Base-by-base conservation (phyloP, 1,139 yeast species). In the Meyerozyma elateridarum region DNA sequence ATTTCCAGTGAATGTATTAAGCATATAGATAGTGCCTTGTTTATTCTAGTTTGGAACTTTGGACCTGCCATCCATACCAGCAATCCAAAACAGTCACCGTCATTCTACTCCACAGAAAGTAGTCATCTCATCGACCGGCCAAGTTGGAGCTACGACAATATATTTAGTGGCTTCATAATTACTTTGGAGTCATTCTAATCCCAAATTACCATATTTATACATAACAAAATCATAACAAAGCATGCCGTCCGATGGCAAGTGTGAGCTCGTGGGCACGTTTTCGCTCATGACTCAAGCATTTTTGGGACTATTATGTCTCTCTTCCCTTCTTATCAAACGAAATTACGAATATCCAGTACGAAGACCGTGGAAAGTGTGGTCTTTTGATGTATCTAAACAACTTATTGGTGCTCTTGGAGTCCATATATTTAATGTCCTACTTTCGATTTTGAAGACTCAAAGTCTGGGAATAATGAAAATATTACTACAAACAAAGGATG, bases 311-410 rank as follows among this genome's bases (percentile, higher is more conserved):
- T 61, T 87, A 21, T 89, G 95, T 17, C 57, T 91, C 8, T 70
- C 81, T 13, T 76, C 93, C 2, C 65, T 91, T 32, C 75, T 88
- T 3, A 59, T 79, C 41, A 91, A 91, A 50, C 67, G 98, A 36
- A 74, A 65, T 42, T 75, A 78, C 43, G 97, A 91, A 52, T 71
- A 73, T 38, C 96, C 96, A 0, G 54, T 70, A 30, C 70, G 89
- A 40, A 65, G 97, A 42, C 87, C 95, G 6, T 79, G 95, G 87
- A 70, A 73, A 36, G 80, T 89, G 11, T 91, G 97, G 97, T 53
- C 73, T 14, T 89, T 78, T 51, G 98, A 91, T 52, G 95, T 91
- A 1, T 75, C 85, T 19, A 91, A 91, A 50, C 98, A 91, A 54
- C 68, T 89, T 3, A 62, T 85, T 16, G 97, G 97, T 0, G 87